phyloP scores from a whole-genome alignment of 768 basidiomycete species.

The Mycena indigotica region DNA sequence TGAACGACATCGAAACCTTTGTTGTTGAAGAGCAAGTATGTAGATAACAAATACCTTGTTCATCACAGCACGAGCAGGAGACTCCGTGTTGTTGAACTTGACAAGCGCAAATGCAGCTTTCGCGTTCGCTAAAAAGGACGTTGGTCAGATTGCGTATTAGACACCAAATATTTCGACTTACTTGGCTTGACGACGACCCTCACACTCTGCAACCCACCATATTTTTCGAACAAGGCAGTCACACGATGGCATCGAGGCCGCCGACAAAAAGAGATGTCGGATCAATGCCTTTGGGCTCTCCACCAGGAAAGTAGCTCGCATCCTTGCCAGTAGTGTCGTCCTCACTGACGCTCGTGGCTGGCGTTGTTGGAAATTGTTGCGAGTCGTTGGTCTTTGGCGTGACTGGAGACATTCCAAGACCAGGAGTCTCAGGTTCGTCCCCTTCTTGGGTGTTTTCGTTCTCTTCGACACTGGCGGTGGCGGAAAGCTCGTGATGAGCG shows the following conservation, averaged over 20 bases:
- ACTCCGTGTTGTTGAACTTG: conserved; percentile 63
- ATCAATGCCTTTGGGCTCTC: conserved; percentile 51
- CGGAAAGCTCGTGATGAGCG: conserved; percentile 9
- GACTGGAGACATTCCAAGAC: conserved; percentile 48
- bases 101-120: conserved; percentile 80
- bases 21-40: background rate
- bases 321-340: conserved; percentile 31
- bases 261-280: conserved; percentile 77
- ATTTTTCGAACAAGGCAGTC: conserved; percentile 58
- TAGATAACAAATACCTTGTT: conserved; percentile 70
- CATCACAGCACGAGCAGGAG: conserved; percentile 65
- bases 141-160: too few species aligned
- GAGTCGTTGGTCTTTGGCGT: conserved; percentile 55
- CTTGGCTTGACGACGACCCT: conserved; percentile 69
- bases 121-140: conserved; percentile 49
- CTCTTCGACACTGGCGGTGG: conserved; percentile 12
- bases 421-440: conserved; percentile 46
- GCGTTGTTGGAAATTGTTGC: conserved; percentile 49
- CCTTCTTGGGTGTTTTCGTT: conserved; percentile 39
- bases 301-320: conserved; percentile 25
- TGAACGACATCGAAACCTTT: too few species aligned
- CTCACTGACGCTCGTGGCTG: conserved; percentile 41
- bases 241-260: conserved; percentile 66
- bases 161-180: too few species aligned
- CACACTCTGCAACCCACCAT: conserved; percentile 64